phyloP scores from a whole-genome alignment of 1,284 basidiomycete species.

The Tausonia pullulans region DNA sequence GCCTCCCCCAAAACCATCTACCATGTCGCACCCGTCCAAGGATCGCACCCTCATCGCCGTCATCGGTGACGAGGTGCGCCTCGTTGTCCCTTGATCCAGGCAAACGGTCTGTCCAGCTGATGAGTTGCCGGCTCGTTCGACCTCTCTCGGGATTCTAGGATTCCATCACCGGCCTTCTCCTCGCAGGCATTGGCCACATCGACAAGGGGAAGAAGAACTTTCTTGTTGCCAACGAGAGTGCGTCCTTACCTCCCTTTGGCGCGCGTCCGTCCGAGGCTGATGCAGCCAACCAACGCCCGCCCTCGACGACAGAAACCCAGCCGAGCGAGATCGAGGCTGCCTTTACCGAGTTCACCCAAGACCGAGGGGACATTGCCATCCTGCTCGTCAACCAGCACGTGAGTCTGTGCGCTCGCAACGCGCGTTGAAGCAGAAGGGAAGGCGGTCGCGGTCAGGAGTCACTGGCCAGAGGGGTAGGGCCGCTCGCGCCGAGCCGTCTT shows the following conservation, averaged over 20 bases:
- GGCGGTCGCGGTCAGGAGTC: not conserved
- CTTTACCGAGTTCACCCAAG: conserved; percentile 75
- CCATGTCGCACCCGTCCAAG: conserved; percentile 42
- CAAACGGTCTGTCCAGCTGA: no score
- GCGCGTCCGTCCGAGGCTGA: no score
- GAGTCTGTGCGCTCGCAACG: conserved; percentile 24
- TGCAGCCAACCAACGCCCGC: not conserved
- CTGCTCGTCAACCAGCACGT: conserved; percentile 96
- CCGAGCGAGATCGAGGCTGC: conserved; percentile 74
- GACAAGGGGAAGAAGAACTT: conserved; percentile 92
- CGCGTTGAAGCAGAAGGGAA: not conserved
- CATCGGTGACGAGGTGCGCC: conserved; percentile 80
- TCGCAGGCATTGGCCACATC: conserved; percentile 85
- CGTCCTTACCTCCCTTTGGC: conserved; percentile 25
- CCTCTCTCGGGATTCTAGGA: conserved; percentile 48
- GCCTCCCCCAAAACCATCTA: no score
- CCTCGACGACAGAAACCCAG: conserved; percentile 60
- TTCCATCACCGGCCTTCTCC: conserved; percentile 81
- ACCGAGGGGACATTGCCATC: conserved; percentile 86
- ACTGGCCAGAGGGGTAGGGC: not conserved
- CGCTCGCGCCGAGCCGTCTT: not conserved
- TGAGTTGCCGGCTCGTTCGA: not conserved
- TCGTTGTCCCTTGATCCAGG: no score
- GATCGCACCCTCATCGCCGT: conserved; percentile 80
- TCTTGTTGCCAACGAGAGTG: conserved; percentile 80